Evolutionary conservation across 306 rosid species (phyloP), one percentile per base, ranked within the genome.

Genomic region (Cicer cuneatum): DNA sequence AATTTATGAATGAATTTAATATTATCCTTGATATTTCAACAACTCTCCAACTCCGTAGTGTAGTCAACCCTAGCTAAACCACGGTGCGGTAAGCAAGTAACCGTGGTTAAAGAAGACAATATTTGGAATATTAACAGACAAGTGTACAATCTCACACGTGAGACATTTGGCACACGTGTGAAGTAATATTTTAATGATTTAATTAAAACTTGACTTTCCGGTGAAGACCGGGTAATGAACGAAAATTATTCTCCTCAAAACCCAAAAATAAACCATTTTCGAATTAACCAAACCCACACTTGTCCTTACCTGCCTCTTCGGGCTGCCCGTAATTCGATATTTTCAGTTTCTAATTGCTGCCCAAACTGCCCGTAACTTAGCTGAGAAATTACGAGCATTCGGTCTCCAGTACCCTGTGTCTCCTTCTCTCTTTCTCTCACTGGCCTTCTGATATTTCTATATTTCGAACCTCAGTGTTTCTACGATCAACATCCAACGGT

Each of bases 401-500:
- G 60, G 85, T 71, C 83, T 39, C 82, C 86, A 83, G 86, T 78
- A 78, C 68, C 68, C 67, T 80, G 73, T 69, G 83, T 64, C 60
- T 76, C 80, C 69, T 66, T 59, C 83, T 77, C 78, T 73, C 73
- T 62, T 57, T 57, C 81, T 58, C 71, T 52, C 56, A 39, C 80
- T 60, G 53, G 19, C 82, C 73, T 72, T 72, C 85, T 75, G 90
- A 85, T 87, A 87, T 85, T 84, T 87, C 85, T 83, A 84, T 86
- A 84, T 79, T 83, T 86, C 73, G 73, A 64, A 68, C 53, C 83
- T 78, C 76, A 18, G 75, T 45, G 84, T 77, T 80, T 84, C 84
- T 59, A 63, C 87, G 90, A 85, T 89, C 88, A 84, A 70, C 81
- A 90, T 90, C 90, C 61, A 78, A 87, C 92, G 92, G 96, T 81